Percentiles rank a stretch among this genome's conserved stretches.
phyloP scores from a whole-genome alignment of 352 stramenopile genomes.

The Paralagenidium karlingii region DNA sequence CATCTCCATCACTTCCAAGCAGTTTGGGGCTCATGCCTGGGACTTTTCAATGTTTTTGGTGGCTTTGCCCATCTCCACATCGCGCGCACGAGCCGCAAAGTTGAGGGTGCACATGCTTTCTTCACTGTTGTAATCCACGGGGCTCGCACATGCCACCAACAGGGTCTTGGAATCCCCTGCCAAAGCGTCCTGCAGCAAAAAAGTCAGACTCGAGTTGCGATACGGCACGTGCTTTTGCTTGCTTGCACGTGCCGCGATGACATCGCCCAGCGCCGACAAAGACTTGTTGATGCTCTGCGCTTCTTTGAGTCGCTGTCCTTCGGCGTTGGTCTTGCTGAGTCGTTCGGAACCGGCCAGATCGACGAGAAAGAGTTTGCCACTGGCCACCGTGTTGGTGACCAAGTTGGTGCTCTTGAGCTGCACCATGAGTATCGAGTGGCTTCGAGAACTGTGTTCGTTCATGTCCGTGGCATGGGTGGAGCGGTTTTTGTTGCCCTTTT shows the following conservation, averaged over 20 bases:
- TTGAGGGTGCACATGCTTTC: constrained; percentile 91
- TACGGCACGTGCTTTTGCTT: constrained; percentile 90
- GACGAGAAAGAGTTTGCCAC: constrained; percentile 78
- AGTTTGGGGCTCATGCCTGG: background rate
- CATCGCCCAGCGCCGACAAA: constrained; percentile 93
- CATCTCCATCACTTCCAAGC: background rate
- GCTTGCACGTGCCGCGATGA: constrained; percentile 86
- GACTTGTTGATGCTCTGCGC: constrained; percentile 92
- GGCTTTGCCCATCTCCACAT: constrained; percentile 84
- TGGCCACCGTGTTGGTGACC: constrained; percentile 53
- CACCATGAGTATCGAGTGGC: constrained; percentile 79
- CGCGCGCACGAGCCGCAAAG: constrained; percentile 78
- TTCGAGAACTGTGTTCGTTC: constrained; percentile 84
- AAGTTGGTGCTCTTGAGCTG: constrained; percentile 77
- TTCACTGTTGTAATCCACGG: constrained; percentile 85
- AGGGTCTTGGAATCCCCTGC: constrained; percentile 87
- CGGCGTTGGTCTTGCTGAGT: constrained; percentile 81
- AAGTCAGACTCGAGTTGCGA: constrained; percentile 91
- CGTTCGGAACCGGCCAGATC: constrained; percentile 85
- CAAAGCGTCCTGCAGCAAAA: constrained; percentile 88
- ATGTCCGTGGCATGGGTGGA: constrained; percentile 81
- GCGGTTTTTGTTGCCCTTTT: constrained; percentile 75
- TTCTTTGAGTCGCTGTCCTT: constrained; percentile 81
- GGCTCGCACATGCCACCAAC: constrained; percentile 87
- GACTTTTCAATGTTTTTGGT: constrained; percentile 73